These are phyloP conservation scores for Penicillium glabrum DNA, from an alignment of 2,329 filamentous ascomycete genomes.

Conservation along the genomic window DNA sequence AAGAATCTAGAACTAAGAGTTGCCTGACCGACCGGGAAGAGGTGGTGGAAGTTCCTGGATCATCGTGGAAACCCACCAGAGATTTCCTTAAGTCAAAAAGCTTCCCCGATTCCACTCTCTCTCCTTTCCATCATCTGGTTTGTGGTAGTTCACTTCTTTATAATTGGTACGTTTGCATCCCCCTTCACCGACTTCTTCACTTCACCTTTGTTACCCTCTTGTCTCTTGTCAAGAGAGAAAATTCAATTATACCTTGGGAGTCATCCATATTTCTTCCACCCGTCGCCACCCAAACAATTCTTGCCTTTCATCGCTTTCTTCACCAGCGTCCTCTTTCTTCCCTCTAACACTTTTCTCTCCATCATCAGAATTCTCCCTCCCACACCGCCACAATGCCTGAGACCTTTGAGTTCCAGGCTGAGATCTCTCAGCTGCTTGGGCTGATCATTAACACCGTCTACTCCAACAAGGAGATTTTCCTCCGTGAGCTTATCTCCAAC, in stretches of 20 bases:
- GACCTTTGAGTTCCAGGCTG: constrained; percentile 99
- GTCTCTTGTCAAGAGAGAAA: neutral
- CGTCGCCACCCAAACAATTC: neutral
- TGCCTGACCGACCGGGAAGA: constrained; percentile 19
- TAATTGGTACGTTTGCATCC: constrained; percentile 6
- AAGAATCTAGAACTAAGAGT: constrained; percentile 23
- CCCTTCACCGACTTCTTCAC: constrained; percentile 15
- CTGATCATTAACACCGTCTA: constrained; percentile 99
- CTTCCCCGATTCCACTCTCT: constrained; percentile 4
- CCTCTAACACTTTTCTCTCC: constrained; percentile 1
- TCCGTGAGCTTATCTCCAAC: constrained; percentile 98
- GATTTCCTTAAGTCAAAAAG: constrained; percentile 34
- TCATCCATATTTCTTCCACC: neutral
- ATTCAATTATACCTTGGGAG: neutral
- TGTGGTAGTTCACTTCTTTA: constrained; percentile 21
- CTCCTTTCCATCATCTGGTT: constrained; percentile 13
- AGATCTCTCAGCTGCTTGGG: constrained; percentile 99
- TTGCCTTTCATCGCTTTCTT: neutral
- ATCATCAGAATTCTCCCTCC: constrained; percentile 7
- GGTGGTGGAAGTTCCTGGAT: constrained; percentile 41
- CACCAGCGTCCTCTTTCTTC: constrained; percentile 10
- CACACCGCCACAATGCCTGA: constrained; percentile 70
- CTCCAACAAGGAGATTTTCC: constrained; percentile 99
- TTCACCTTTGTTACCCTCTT: constrained; percentile 10
- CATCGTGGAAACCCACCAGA: constrained; percentile 37